Evolutionary conservation across 2,329 filamentous ascomycete genomes (phyloP).

Genomic region (Gaeumannomyces tritici): DNA sequence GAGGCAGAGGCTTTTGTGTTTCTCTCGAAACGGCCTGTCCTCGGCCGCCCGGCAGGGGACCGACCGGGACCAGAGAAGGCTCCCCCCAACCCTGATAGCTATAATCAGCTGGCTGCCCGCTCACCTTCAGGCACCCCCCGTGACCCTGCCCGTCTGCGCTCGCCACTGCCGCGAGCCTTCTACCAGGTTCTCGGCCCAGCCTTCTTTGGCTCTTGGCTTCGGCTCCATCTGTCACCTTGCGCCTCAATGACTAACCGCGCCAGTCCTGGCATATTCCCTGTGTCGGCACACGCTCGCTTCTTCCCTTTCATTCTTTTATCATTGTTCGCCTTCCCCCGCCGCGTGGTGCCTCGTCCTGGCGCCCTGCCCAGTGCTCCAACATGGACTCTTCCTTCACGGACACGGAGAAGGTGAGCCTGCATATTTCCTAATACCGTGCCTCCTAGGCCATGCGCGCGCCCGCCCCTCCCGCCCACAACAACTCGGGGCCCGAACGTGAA

Average conservation of each 20-base stretch:
- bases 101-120: not conserved
- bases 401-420: constrained; percentile 37
- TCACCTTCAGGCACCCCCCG: not conserved
- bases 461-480: not conserved
- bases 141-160: constrained; percentile 2
- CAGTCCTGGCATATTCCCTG: constrained; percentile 16
- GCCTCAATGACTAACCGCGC: constrained; percentile 23
- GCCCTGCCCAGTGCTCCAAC: constrained; percentile 12
- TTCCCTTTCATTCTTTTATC: constrained; percentile 11
- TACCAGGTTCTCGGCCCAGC: not conserved
- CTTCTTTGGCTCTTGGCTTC: not conserved
- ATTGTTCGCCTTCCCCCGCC: constrained; percentile 12
- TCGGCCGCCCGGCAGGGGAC: not conserved
- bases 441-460: constrained; percentile 1
- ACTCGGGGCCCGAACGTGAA: constrained; percentile 4
- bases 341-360: constrained; percentile 5
- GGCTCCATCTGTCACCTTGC: constrained; percentile 9
- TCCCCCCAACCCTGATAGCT: not conserved
- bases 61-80: too few relatives aligned
- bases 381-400: constrained; percentile 39
- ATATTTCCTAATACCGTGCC: constrained; percentile 4
- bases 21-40: not conserved
- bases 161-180: constrained; percentile 5
- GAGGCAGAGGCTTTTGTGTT: not conserved
- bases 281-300: constrained; percentile 14